Conservation (phyloP, 1,284 basidiomycete genomes). For the Ceratobasidium sp. region DNA sequence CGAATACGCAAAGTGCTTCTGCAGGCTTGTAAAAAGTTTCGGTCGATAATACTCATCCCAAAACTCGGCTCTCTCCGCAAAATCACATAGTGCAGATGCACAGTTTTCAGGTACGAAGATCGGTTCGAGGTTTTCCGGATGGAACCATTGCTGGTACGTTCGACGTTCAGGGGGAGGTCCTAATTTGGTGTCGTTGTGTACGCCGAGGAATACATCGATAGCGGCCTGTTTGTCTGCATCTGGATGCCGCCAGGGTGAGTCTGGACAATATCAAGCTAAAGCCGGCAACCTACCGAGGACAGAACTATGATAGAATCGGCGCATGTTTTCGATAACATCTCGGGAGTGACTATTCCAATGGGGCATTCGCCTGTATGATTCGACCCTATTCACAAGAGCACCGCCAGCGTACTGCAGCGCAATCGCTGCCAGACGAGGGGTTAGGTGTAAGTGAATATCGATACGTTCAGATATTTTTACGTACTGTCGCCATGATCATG, state of each 20-base stretch:
- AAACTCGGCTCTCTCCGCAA: slow-evolving; percentile 68
- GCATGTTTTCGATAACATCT: slow-evolving; percentile 95
- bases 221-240: slow-evolving; percentile 98
- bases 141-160: slow-evolving; percentile 84
- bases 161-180: slow-evolving; percentile 57
- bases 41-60: slow-evolving; percentile 94
- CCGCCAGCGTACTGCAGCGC: slow-evolving; percentile 97
- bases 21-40: slow-evolving; percentile 76
- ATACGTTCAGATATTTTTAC: slow-evolving; percentile 48
- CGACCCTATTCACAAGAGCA: slow-evolving; percentile 94
- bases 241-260: slow-evolving; percentile 48
- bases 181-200: slow-evolving; percentile 62
- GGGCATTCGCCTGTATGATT: slow-evolving; percentile 93
- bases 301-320: slow-evolving; percentile 95
- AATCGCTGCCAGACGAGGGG: slow-evolving; percentile 65
- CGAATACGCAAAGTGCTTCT: slow-evolving; percentile 83
- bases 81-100: slow-evolving; percentile 61
- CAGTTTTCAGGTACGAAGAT: slow-evolving; percentile 67
- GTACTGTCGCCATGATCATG: slow-evolving; percentile 94
- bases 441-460: neutral
- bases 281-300: slow-evolving; percentile 66
- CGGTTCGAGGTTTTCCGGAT: slow-evolving; percentile 69
- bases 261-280: neutral
- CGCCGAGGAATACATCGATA: slow-evolving; percentile 95
- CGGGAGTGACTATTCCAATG: slow-evolving; percentile 98